Base-by-base conservation (phyloP, 768 basidiomycete genomes). In the Paxillus ammoniavirescens region DNA sequence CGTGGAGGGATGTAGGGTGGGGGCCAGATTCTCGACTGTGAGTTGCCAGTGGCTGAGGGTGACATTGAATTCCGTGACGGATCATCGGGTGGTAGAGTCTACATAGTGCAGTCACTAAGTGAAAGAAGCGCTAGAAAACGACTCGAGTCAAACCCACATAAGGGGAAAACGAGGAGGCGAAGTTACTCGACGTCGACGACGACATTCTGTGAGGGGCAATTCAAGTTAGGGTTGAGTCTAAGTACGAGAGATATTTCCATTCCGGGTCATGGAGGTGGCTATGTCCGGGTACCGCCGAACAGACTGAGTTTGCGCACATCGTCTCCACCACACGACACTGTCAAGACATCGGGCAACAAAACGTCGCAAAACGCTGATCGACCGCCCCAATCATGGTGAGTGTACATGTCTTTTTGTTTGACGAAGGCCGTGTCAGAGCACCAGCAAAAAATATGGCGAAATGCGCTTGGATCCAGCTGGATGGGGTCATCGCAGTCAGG, bases 81-180 rank as follows among this genome's bases (percentile, higher is more conserved):
- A 55, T 82, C 82, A 59, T 86, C 85, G 42, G 84, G 83, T 3
- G 82, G 82, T 30, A 79, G 81, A 13, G 79, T 75, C 83, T 85
- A 49, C 47, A 23, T 31, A 14, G 3, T 35, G 35, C 12, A 17
- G 33, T 62, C 26, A 57, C 54, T 37, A 14, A 56, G 8, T 5
- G 8, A 8, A 10, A 31, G 31, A 31, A 31, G 40, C 26, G 35
- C 17, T 28, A 18, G 30, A 33, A 49, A 4, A 9, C 12, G 12
- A 36, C 12, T 40, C 13, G 26, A 36, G 13, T 33, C 28, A 15
- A 1, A 59, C 78, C 64, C 65, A 84, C 83, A 72, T 83, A 84
- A 56, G 83, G 82, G 14, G 82, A 79, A 65, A 84, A 84, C n/a
- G 81, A 78, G 21, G 75, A 73, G 44, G 80, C 78, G 55, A 72